Base-by-base conservation (phyloP, 768 basidiomycete species). In the Leccinum ochraceum region DNA sequence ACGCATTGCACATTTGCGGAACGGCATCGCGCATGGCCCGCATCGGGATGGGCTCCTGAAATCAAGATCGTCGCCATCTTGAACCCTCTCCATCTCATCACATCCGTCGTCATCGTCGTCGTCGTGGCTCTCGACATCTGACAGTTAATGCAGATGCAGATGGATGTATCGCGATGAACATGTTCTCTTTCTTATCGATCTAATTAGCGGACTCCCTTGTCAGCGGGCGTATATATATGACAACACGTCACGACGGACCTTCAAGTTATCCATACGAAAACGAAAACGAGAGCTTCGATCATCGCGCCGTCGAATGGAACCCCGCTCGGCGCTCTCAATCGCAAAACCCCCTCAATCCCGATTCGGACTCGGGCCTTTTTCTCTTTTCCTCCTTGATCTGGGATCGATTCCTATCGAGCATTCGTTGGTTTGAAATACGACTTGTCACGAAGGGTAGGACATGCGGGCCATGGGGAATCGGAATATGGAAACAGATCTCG, bases 261-360 rank as follows among this genome's bases (percentile, higher is more conserved):
- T 46, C 44, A 46, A n/a, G 20, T 20, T 4, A 17, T 24, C 3
- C 48, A 26, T 34, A 28, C 20, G 30, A 30, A 32, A 17, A 14
- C 37, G 26, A 17, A 30, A 42, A 8, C 20, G 24, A n/a, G 11
- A 13, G 17, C 58, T 58, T 36, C 37, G 50, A 28, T 28, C 32
- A 46, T 30, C 22, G 49, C 44, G 44, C 49, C 22, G 26, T 36
- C 44, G 4, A 39, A 34, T 22, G 22, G 32, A 49, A 51, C 39
- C 9, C 53, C 53, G 53, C 53, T 54, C 26, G 26, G 14, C 34
- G 7, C 37, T 32, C 17, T 62, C 61, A 57, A 57, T 57, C 61
- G 61, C 61, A 63, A 58, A 62, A 62, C 61, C 1, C 57, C 59
- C 59, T 60, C 59, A 59, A 22, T 2, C 42, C 58, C 3, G 39